Conservation (phyloP, 2,329 filamentous ascomycete genomes). For the Phaeophleospora eucalypticola region DNA sequence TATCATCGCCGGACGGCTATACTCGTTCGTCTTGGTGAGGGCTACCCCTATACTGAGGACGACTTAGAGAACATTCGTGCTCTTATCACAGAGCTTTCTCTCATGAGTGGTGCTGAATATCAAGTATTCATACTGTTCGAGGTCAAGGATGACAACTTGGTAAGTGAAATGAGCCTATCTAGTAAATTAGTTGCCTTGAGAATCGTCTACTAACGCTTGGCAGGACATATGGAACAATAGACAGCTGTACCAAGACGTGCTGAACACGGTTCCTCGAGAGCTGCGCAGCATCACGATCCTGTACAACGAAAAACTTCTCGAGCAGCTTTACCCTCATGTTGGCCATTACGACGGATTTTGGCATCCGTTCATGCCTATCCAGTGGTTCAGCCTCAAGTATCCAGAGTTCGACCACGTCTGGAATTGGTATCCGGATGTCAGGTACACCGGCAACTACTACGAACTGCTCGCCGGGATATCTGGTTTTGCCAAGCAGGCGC, state of each 20-base stretch:
- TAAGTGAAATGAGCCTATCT: too few species aligned
- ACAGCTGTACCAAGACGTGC: conserved; percentile 55
- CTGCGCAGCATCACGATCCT: conserved; percentile 67
- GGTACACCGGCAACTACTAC: conserved; percentile 77
- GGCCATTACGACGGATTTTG: conserved; percentile 49
- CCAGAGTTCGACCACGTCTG: conserved; percentile 74
- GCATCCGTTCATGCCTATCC: conserved; percentile 66
- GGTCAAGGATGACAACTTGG: conserved; percentile 49
- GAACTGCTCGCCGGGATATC: conserved; percentile 66
- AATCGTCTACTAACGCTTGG: not conserved
- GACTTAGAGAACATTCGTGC: conserved; percentile 44
- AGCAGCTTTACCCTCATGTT: conserved; percentile 48
- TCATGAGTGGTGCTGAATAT: conserved; percentile 46
- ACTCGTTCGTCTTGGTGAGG: conserved; percentile 45
- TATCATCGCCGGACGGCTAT: conserved; percentile 43
- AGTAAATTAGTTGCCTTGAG: too few species aligned
- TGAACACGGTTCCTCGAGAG: conserved; percentile 65
- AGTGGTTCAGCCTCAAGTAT: conserved; percentile 70
- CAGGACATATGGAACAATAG: conserved; percentile 56
- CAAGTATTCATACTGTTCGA: conserved; percentile 47
- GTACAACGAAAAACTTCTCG: conserved; percentile 60
- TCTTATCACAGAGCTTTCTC: conserved; percentile 44
- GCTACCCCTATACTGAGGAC: conserved; percentile 45
- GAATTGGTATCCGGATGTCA: conserved; percentile 84
- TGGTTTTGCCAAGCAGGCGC: conserved; percentile 51